Conservation (phyloP, 2,329 filamentous ascomycete genomes). For the Keithomyces neogunnii region DNA sequence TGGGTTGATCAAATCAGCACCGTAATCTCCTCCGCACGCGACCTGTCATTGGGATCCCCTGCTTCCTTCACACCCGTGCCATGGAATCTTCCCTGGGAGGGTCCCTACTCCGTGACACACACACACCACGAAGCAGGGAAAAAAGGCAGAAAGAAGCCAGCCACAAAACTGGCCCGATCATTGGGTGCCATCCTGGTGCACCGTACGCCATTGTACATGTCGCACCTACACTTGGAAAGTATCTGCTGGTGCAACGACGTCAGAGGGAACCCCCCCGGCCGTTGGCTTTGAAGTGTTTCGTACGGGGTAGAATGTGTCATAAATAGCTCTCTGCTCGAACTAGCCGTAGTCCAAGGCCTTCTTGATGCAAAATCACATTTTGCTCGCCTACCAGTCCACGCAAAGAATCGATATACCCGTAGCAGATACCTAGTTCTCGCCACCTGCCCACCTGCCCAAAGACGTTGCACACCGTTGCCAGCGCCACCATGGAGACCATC, state of each 20-base stretch:
- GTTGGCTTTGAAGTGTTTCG: not conserved
- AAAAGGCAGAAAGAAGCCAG: not conserved
- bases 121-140: not conserved
- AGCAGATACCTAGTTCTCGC: not conserved
- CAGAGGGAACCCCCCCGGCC: slow-evolving; percentile 5
- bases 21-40: too few relatives aligned
- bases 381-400: too few relatives aligned
- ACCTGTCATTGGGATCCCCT: too few relatives aligned
- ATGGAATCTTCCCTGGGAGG: not conserved
- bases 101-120: not conserved
- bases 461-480: not conserved
- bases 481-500: slow-evolving; percentile 52
- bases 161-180: not conserved
- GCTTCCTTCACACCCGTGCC: not conserved
- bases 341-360: not conserved
- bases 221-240: not conserved
- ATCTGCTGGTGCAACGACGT: slow-evolving; percentile 1
- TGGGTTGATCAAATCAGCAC: too few relatives aligned
- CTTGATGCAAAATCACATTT: not conserved
- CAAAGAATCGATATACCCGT: too few relatives aligned
- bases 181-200: not conserved
- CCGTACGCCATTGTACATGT: not conserved
- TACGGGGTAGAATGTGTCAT: not conserved
- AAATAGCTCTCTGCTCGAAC: not conserved
- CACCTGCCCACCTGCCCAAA: not conserved